Base-by-base conservation (phyloP, 73 alveolate species). In the Paramecium primaurelia region DNA sequence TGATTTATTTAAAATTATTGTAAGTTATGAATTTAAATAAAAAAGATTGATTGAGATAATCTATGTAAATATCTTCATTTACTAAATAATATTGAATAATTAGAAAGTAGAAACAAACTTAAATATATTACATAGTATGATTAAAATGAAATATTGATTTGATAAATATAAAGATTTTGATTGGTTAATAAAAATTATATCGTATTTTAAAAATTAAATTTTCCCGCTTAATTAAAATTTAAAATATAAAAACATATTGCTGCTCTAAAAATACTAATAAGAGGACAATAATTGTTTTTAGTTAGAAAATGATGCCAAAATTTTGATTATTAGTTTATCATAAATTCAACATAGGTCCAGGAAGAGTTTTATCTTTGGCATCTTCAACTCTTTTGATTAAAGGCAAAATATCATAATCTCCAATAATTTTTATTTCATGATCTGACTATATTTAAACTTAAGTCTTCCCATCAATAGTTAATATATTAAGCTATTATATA, bases 331-430 rank as follows among this genome's bases (percentile, higher is more conserved):
- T 18, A 54, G 69, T 54, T 54, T 18, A 54, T 54, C 69, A 54
- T 54, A 54, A 54, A 54, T 54, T 54, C 69, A 54, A 54, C 34
- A 54, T 54, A 16, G 69, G 69, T 54, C 69, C 69, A 54, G 69
- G 69, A 18, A 54, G 20, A 16, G 8, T 64, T 64, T 64, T 34
- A 9, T 64, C 49, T 12, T 64, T 64, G 28, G 84, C 42, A 9
- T 64, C 84, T 64, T 64, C 84, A 64, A 64, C 47, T 12, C 84
- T 64, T 64, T 64, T 64, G 84, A 64, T 64, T 34, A 64, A 32
- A 34, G 84, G 54, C 47, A 64, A 34, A 34, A 64, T 64, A 34
- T 64, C 84, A 64, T 64, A 64, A 64, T 64, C 84, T 8, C 84
- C 84, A 3, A 64, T 11, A 11, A 64, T 32, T 14, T 64, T 64